A percentile compares a stretch with the other conserved stretches of the same genome.
Conservation (phyloP, 1,139 yeast genomes). For the Citeromyces hawaiiensis region DNA sequence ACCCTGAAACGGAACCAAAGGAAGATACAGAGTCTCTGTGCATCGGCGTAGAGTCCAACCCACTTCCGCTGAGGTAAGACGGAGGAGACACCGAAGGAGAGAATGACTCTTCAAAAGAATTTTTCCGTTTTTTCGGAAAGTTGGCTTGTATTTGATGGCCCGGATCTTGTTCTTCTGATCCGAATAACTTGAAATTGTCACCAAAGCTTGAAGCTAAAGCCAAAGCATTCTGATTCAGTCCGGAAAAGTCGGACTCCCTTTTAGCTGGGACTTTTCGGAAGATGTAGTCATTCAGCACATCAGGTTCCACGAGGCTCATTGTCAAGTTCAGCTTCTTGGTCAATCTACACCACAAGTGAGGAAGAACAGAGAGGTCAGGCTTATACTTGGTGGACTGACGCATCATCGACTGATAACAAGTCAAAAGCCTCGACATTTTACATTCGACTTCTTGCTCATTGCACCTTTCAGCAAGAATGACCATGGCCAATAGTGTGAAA, state of each 20-base stretch:
- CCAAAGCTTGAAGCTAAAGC: neutral
- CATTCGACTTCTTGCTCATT: neutral
- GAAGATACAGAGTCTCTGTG: conserved; percentile 1
- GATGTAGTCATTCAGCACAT: neutral
- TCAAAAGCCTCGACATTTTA: neutral
- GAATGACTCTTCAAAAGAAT: neutral
- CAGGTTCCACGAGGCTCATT: neutral
- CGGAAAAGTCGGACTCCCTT: neutral
- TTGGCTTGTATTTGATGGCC: neutral
- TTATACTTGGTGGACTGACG: neutral
- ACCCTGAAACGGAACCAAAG: neutral
- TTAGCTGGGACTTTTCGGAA: neutral
- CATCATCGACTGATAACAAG: neutral
- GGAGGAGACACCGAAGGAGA: neutral
- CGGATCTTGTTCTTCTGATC: neutral
- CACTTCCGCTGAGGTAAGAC: neutral
- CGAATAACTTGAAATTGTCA: neutral
- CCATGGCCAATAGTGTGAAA: neutral
- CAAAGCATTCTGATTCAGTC: neutral
- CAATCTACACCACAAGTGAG: conserved; percentile 1
- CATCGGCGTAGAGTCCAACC: neutral
- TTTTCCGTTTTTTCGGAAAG: neutral
- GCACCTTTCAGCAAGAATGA: neutral
- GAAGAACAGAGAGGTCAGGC: neutral
- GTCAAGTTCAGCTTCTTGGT: neutral